Evolutionary conservation across 345 rosid species (phyloP).

Genomic region (Eucalyptus melliodora): DNA sequence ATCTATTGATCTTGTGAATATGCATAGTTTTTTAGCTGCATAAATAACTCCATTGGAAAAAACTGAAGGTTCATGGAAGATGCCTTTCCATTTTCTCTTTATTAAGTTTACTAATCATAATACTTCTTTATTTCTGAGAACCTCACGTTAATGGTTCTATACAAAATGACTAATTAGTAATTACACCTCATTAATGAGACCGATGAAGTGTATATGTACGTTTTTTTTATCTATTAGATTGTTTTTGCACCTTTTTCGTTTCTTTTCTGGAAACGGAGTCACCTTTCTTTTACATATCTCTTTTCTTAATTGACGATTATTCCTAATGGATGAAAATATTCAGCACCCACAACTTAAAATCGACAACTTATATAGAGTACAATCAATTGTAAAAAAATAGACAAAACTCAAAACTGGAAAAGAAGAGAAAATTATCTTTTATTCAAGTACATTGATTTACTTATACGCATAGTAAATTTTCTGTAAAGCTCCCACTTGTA

Average conservation of each 20-base stretch:
- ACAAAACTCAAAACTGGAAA: too few species aligned
- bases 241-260: background rate
- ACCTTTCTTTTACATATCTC: too few species aligned
- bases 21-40: background rate
- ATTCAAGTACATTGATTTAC: too few species aligned
- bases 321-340: too few species aligned
- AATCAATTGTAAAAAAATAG: too few species aligned
- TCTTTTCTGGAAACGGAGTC: background rate
- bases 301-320: too few species aligned
- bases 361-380: too few species aligned
- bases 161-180: background rate
- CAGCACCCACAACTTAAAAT: too few species aligned
- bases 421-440: too few species aligned
- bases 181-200: background rate
- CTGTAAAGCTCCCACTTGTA: too few species aligned
- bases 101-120: background rate
- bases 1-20: too few species aligned
- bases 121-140: background rate
- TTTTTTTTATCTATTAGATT: background rate
- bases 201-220: background rate
- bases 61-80: background rate
- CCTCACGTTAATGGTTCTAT: background rate
- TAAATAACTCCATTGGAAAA: background rate
- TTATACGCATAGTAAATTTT: too few species aligned
- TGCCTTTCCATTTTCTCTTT: background rate